Conservation (phyloP, 495 filamentous ascomycete species). For the Bryoglossum gracile region DNA sequence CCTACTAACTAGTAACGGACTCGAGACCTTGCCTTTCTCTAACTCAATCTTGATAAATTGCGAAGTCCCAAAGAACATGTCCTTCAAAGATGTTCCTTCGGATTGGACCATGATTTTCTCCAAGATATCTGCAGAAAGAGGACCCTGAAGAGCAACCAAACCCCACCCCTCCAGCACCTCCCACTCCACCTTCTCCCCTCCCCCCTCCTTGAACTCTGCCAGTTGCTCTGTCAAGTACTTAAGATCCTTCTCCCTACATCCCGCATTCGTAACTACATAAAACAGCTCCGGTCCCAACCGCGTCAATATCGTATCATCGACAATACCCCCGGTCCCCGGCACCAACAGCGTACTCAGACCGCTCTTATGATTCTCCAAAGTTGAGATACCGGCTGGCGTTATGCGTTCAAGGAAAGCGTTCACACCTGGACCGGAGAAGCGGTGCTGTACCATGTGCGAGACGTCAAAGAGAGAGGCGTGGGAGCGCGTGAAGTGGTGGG, state of each 20-base stretch:
- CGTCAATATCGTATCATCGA: constrained; percentile 90
- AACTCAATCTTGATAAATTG: constrained; percentile 45
- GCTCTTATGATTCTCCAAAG: constrained; percentile 51
- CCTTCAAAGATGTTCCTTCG: constrained; percentile 49
- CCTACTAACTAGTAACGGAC: constrained; percentile 68
- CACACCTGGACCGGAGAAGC: constrained; percentile 70
- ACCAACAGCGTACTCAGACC: constrained; percentile 78
- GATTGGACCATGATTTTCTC: constrained; percentile 40
- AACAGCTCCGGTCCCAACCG: constrained; percentile 59
- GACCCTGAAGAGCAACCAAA: constrained; percentile 83
- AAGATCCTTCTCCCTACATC: constrained; percentile 77
- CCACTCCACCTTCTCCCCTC: constrained; percentile 51
- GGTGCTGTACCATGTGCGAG: constrained; percentile 63
- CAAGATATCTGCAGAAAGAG: constrained; percentile 60
- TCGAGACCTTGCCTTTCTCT: constrained; percentile 27
- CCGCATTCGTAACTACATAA: constrained; percentile 97
- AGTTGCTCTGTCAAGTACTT: constrained; percentile 63
- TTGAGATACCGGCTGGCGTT: constrained; percentile 61
- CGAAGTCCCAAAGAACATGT: constrained; percentile 74
- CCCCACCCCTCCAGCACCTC: constrained; percentile 60
- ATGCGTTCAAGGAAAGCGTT: constrained; percentile 68
- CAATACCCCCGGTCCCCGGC: constrained; percentile 75
- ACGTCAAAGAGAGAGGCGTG: constrained; percentile 90
- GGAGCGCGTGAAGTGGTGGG: constrained; percentile 80
- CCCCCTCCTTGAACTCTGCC: constrained; percentile 34